A percentile compares a stretch with the other conserved stretches of the same genome.
These are phyloP conservation scores for Hymenoscyphus repandus DNA, from an alignment of 2,329 filamentous ascomycete genomes.

Conservation along the genomic window DNA sequence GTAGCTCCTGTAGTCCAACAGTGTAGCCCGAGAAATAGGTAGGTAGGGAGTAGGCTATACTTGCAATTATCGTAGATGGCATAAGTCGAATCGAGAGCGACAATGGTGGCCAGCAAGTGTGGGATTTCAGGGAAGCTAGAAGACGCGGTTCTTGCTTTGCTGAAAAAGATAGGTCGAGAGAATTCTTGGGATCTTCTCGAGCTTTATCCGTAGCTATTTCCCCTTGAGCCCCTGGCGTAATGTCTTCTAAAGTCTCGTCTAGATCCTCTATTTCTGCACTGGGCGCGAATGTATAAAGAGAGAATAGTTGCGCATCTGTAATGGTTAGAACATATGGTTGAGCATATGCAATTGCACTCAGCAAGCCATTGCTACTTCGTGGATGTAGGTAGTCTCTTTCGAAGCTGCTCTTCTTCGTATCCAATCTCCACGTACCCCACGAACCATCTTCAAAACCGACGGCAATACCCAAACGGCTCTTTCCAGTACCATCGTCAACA, in stretches of 20 bases:
- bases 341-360: conserved; percentile 66
- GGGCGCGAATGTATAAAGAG: conserved; percentile 62
- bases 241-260: conserved; percentile 1
- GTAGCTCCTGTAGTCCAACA: conserved; percentile 85
- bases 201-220: neutral
- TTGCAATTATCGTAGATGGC: conserved; percentile 62
- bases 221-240: neutral
- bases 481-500: conserved; percentile 50
- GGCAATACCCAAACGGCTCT: conserved; percentile 50
- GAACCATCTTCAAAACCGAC: conserved; percentile 69
- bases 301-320: conserved; percentile 67
- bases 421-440: conserved; percentile 64
- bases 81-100: conserved; percentile 76
- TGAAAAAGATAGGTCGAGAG: neutral
- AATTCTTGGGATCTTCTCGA: neutral
- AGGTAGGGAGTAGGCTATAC: conserved; percentile 80
- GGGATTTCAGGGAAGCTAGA: conserved; percentile 73
- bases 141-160: conserved; percentile 37
- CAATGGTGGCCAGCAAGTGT: conserved; percentile 71
- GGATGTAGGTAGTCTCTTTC: conserved; percentile 21
- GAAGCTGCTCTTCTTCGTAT: conserved; percentile 34
- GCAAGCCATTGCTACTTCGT: conserved; percentile 32
- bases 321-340: conserved; percentile 76
- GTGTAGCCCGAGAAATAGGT: conserved; percentile 78
- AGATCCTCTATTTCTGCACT: conserved; percentile 4